Evolutionary conservation across 129 eudicot genomes (phyloP).

Genomic region (Erigeron canadensis): DNA sequence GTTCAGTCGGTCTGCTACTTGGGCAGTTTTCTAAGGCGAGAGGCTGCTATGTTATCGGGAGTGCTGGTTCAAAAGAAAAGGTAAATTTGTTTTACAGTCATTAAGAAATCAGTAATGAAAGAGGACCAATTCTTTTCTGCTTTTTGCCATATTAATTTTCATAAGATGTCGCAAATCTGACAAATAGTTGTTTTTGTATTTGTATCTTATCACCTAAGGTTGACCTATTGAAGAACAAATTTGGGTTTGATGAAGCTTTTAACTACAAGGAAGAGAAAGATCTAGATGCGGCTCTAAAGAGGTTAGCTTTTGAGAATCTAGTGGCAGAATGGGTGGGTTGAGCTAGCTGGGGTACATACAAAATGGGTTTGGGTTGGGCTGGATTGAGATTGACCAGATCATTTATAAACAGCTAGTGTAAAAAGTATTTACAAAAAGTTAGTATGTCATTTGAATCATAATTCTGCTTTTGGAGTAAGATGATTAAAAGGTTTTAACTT

Average conservation of each 20-base stretch:
- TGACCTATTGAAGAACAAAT: conserved; percentile 49
- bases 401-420: no score
- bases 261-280: no score
- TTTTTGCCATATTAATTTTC: not conserved
- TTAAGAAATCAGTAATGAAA: no score
- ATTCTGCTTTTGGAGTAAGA: no score
- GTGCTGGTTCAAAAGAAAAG: conserved; percentile 48
- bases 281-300: no score
- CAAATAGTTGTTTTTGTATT: not conserved
- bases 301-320: no score
- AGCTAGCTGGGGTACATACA: conserved; percentile 56
- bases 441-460: no score
- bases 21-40: conserved; percentile 48
- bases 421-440: no score
- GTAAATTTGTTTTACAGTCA: conserved; percentile 5
- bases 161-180: not conserved
- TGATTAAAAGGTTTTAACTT: no score
- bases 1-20: conserved; percentile 51
- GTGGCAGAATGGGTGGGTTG: no score
- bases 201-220: conserved; percentile 28
- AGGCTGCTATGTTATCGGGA: conserved; percentile 55
- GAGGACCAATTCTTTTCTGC: not conserved
- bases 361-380: conserved; percentile 36
- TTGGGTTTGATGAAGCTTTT: conserved; percentile 55
- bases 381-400: no score